Base-by-base conservation (phyloP, 805 yeast genomes). In the Nakazawaea wickerhamii region DNA sequence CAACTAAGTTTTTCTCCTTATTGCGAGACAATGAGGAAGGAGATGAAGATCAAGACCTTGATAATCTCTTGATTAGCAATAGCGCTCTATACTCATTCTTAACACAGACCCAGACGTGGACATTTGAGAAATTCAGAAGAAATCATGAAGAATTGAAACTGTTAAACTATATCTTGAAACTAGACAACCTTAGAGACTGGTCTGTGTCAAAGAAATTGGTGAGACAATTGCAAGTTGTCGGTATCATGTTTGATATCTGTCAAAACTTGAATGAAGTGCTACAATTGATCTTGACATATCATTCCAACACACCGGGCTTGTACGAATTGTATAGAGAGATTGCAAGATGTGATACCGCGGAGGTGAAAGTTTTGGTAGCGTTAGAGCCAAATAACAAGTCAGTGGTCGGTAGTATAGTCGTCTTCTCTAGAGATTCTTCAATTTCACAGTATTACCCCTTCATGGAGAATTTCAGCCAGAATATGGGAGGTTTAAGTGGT, bases 201-300 rank as follows among this genome's bases (percentile, higher is more conserved):
- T 64, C 57, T 46, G 77, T 78, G 4, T 73, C 81, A 2, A 67
- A 71, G 44, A 74, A 74, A 49, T 67, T 77, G 5, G 73, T 76
- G 32, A 59, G 72, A 39, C 79, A 74, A 47, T 63, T 78, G 48
- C 75, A 72, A 62, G 72, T 75, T 43, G 75, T 75, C 30, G 81
- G 81, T 3, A 71, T 77, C 11, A 59, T 76, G 47, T 77, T 78
- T 55, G 80, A 75, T 50, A 64, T 77, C n/a, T 71, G 79, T 50
- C 63, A 59, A 45, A 65, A 71, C 44, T 56, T 68, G 10, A 58
- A 59, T 3, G 68, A 70, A 48, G 57, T 76, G 32, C 54, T 68
- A 48, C 57, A 60, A n/a, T 54, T 75, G n/a, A 58, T 74, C 5
- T 52, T 58, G 26, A 49, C 57, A 14, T 42, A 55, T 28, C 52